Conservation (phyloP, 2,329 filamentous ascomycete genomes). For the Epichloe festucae region DNA sequence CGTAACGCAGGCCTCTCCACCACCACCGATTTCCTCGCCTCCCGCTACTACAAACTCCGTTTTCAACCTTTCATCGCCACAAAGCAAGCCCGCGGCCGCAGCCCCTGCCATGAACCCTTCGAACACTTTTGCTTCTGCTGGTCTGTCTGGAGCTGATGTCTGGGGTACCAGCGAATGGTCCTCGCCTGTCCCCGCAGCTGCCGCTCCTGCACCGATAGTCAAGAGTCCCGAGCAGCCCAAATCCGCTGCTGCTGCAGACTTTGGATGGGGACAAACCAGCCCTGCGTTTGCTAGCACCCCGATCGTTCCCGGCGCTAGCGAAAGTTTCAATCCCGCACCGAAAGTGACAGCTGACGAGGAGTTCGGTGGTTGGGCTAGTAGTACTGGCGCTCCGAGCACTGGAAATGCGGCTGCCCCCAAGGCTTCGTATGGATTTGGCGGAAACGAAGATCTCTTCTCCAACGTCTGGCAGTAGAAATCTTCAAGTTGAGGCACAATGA, state of each 20-base stretch:
- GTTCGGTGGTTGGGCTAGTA: conserved; percentile 88
- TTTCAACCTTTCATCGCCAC: conserved; percentile 63
- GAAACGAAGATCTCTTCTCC: conserved; percentile 78
- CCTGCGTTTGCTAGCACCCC: conserved; percentile 42
- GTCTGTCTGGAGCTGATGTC: conserved; percentile 48
- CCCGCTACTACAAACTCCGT: conserved; percentile 45
- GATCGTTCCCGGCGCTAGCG: conserved; percentile 48
- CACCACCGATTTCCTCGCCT: conserved; percentile 24
- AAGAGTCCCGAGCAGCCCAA: conserved; percentile 45
- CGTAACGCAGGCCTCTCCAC: conserved; percentile 32
- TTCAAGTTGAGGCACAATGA: neutral
- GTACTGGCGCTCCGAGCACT: conserved; percentile 34
- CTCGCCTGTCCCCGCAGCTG: conserved; percentile 18
- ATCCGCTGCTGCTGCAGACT: conserved; percentile 44
- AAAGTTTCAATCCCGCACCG: conserved; percentile 51
- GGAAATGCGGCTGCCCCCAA: conserved; percentile 33
- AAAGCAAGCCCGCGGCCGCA: conserved; percentile 30
- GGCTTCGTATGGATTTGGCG: conserved; percentile 46
- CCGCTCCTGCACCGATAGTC: conserved; percentile 21
- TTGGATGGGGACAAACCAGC: conserved; percentile 42
- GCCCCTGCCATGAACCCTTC: conserved; percentile 23
- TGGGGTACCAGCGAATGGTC: conserved; percentile 86
- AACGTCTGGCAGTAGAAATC: conserved; percentile 74
- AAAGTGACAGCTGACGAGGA: conserved; percentile 83
- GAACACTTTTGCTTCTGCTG: conserved; percentile 25